Evolutionary conservation across 1,284 basidiomycete genomes (phyloP), one percentile per base, ranked within the genome.

Genomic region (Athelia psychrophila): DNA sequence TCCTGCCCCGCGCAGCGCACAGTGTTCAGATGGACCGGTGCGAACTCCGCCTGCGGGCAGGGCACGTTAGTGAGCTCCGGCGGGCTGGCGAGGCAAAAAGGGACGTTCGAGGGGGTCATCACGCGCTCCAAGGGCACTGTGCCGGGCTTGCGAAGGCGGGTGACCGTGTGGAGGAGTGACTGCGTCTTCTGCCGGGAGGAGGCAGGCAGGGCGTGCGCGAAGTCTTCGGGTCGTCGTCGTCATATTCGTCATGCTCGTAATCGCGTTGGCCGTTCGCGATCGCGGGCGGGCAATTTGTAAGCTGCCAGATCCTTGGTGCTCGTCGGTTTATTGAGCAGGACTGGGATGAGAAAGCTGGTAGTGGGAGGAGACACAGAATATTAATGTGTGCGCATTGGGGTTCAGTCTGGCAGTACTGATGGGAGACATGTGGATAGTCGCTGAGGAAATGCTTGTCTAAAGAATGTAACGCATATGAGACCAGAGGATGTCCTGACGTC

Each of bases 261-360:
- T 76, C 60, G 3, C 70, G 63, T 20, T 79, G 76, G n/a, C n/a
- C 20, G n/a, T n/a, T 18, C 9, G n/a, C 38, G 16, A 6, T 22
- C 16, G 38, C 9, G 38, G 38, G 6, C 38, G 16, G 24, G 75
- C 70, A 2, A 75, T 64, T 56, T 83, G 79, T 38, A 83, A 66
- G 75, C 71, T 58, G 82, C 86, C 25, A 91, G 66, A 49, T 91
- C 88, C 59, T 79, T 84, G 16, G 76, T 65, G 30, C 72, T 75
- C 48, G n/a, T 78, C 77, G 2, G 95, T 95, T 97, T 96, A 76
- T 97, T 98, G 66, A 98, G 81, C 24, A 97, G 74, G 27, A 95
- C 71, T 2, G 93, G 92, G 45, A 95, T 70, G 47, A 91, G 76
- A 45, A 88, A 78, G 38, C 74, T 73, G 20, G 5, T 22, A 9